A percentile compares a stretch with the other conserved stretches of the same genome.
Evolutionary conservation across 768 basidiomycete genomes (phyloP).

Genomic region (Suillus paluster): DNA sequence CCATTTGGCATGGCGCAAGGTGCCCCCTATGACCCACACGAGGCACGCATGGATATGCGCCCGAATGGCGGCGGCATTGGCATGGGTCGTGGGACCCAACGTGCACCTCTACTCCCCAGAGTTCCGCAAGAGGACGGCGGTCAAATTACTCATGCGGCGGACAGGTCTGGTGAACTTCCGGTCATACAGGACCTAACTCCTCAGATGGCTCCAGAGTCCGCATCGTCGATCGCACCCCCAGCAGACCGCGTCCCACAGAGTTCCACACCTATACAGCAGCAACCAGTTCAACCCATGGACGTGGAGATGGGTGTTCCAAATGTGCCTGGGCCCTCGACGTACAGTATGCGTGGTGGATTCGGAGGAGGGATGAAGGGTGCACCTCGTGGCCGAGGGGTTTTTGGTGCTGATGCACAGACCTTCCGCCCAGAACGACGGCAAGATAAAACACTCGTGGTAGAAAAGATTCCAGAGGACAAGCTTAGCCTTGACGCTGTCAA

Average conservation of each 20-base stretch:
- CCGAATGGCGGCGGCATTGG: slow-evolving; percentile 42
- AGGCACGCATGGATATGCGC: slow-evolving; percentile 82
- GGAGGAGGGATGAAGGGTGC: slow-evolving; percentile 48
- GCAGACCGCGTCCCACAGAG: slow-evolving; percentile 20
- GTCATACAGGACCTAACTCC: slow-evolving; percentile 87
- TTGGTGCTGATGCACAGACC: slow-evolving; percentile 64
- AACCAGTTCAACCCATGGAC: slow-evolving; percentile 34
- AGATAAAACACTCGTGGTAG: slow-evolving; percentile 87
- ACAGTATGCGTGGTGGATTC: slow-evolving; percentile 26
- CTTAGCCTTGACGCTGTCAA: slow-evolving; percentile 79
- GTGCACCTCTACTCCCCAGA: slow-evolving; percentile 62
- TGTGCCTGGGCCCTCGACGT: slow-evolving; percentile 24
- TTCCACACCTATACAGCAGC: slow-evolving; percentile 4
- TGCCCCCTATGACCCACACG: slow-evolving; percentile 75
- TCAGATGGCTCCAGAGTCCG: slow-evolving; percentile 39
- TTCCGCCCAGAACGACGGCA: slow-evolving; percentile 70
- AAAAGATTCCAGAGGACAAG: slow-evolving; percentile 90
- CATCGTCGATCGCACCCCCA: slow-evolving; percentile 25
- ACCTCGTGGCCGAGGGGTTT: slow-evolving; percentile 57
- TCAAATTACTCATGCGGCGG: slow-evolving; percentile 40
- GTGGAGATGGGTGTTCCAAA: slow-evolving; percentile 41
- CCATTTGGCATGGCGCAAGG: slow-evolving; percentile 56
- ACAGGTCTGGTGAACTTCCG: slow-evolving; percentile 72
- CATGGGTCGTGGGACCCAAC: slow-evolving; percentile 42
- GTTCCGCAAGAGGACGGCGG: slow-evolving; percentile 56